These are phyloP conservation scores for Aspergillus incahuasiensis DNA, from an alignment of 495 filamentous ascomycete species.

Conservation along the genomic window DNA sequence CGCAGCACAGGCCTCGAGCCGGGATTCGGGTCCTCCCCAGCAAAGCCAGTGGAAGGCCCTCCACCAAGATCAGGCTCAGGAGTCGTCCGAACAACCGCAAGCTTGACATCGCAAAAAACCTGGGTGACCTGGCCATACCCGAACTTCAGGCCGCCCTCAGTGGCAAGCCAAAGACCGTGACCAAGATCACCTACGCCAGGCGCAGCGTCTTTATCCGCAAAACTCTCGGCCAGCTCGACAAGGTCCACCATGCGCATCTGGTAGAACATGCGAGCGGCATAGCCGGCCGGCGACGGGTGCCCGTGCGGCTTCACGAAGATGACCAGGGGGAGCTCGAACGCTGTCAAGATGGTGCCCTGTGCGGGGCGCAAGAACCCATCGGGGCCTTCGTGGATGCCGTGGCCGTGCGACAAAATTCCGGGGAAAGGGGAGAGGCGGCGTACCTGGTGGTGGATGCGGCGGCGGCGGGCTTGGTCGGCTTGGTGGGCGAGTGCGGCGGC, in stretches of 20 bases:
- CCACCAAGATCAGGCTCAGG: background rate
- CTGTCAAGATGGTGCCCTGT: background rate
- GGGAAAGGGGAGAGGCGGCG: background rate
- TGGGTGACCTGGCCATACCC: background rate
- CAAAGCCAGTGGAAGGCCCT: background rate
- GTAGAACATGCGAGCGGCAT: background rate
- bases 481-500: background rate
- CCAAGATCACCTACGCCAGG: background rate
- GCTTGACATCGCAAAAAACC: background rate
- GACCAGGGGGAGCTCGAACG: background rate
- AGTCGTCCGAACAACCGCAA: background rate
- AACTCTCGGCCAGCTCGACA: background rate
- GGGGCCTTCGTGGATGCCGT: background rate
- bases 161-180: background rate
- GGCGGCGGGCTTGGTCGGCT: background rate
- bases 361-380: background rate
- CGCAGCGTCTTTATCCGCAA: background rate
- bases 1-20: background rate
- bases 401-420: background rate
- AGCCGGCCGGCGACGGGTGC: background rate
- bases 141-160: background rate
- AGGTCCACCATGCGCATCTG: background rate
- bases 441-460: constrained; percentile 19
- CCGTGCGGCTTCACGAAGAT: background rate
- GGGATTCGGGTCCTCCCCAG: background rate